Evolutionary conservation across 2,329 filamentous ascomycete species (phyloP), one percentile per base, ranked within the genome.

Genomic region (Ophiosphaerella herpotricha): DNA sequence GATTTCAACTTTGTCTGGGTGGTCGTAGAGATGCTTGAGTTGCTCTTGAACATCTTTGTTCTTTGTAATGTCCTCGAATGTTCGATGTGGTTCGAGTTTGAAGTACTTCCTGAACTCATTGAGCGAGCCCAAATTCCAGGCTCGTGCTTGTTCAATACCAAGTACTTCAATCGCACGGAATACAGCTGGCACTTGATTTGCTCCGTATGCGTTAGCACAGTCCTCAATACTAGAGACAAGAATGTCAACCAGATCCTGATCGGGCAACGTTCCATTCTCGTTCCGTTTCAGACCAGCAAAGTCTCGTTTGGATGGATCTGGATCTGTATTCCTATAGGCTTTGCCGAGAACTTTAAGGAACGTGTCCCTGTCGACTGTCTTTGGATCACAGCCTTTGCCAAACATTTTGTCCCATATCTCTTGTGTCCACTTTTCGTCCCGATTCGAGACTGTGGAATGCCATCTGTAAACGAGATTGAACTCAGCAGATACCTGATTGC

Each of bases 401-500:
- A 75, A 75, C 18, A 75, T 50, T 3, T 59, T 54, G n/a, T 73
- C 64, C 63, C 66, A 73, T 39, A 75, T 50, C 16, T 86, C 78
- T 60, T 91, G 81, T 18, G 90, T 88, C 90, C 90, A 95, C 58
- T 85, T 80, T 65, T 94, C 90, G 63, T 96, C 91, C 55, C 83
- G 85, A 50, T 85, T 82, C 33, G 81, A 82, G 60, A 94, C 89
- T 60, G 87, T 86, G 3, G 89, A 90, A 75, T 95, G 90, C 90
- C 90, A 95, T 56, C 90, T 82, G 71, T 96, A 95, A 59, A 89
- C 88, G 8, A 96, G 80, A 67, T 94, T 95, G 79, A 96, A 96
- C 75, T 96, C 91, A 3, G 88, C 89, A 0, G 89, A 93, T 5
- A 93, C 89, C 57, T 88, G 85, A 64, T 94, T 95, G 43, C 91